A percentile compares a stretch with the other conserved stretches of the same genome.
phyloP scores from a whole-genome alignment of 441 rosid species.

The Mallotus repandus region DNA sequence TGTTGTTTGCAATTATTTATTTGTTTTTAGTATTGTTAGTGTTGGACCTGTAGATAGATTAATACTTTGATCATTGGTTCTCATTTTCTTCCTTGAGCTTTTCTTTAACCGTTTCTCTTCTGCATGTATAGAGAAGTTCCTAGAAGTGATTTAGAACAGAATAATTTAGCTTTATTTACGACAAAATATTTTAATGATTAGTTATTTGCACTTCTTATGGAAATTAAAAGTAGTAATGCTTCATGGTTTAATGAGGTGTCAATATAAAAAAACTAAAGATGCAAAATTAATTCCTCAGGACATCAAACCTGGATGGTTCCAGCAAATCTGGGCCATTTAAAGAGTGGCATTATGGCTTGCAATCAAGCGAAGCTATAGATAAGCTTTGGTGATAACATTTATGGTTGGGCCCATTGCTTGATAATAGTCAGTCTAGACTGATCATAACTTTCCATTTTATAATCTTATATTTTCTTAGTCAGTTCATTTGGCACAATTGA shows the following conservation, averaged over 20 bases:
- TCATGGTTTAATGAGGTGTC: not conserved
- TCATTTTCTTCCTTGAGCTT: not conserved
- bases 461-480: not conserved
- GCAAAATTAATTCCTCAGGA: not conserved
- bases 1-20: not conserved
- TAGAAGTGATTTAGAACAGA: not conserved
- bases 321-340: not conserved
- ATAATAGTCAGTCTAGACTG: not conserved
- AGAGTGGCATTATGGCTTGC: not conserved
- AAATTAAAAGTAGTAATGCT: not conserved
- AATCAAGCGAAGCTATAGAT: not conserved
- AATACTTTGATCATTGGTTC: not conserved
- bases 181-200: too few relatives aligned
- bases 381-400: not conserved
- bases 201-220: not conserved
- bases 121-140: not conserved
- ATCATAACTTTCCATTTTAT: not conserved
- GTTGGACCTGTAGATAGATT: not conserved
- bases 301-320: not conserved
- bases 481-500: not conserved
- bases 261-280: not conserved
- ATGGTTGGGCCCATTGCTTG: not conserved
- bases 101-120: not conserved
- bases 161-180: not conserved
- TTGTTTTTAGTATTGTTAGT: not conserved